Conservation (phyloP, 495 filamentous ascomycete species). For the Cercophora newfieldiana region DNA sequence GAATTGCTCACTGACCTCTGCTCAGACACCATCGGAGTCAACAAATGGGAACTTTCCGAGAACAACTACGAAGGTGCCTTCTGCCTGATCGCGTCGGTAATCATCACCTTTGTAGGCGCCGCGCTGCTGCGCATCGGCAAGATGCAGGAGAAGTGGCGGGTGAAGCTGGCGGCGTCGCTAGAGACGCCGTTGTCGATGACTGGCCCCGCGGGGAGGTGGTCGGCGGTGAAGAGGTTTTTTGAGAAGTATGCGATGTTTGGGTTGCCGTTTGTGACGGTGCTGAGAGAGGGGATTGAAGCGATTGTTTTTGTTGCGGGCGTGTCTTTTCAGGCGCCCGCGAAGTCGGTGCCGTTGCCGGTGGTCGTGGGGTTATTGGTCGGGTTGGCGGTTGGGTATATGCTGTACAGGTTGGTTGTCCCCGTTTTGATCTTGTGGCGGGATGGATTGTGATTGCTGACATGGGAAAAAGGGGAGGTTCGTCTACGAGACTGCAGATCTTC, state of each 20-base stretch:
- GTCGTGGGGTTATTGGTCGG: constrained; percentile 67
- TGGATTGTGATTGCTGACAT: neutral
- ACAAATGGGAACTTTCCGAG: constrained; percentile 66
- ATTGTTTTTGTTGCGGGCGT: constrained; percentile 83
- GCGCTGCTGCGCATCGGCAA: constrained; percentile 80
- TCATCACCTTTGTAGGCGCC: constrained; percentile 78
- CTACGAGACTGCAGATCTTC: constrained; percentile 72
- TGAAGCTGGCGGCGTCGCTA: constrained; percentile 70
- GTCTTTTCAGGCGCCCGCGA: constrained; percentile 69
- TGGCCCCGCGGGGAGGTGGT: constrained; percentile 14
- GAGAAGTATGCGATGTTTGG: constrained; percentile 83
- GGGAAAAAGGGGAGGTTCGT: constrained; percentile 45
- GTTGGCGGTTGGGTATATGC: constrained; percentile 61
- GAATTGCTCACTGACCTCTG: no score
- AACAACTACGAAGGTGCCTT: constrained; percentile 80
- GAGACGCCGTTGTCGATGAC: constrained; percentile 51
- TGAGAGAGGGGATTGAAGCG: constrained; percentile 79
- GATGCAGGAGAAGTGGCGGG: constrained; percentile 80
- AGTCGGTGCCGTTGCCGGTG: constrained; percentile 72
- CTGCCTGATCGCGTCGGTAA: constrained; percentile 65
- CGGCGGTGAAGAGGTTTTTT: constrained; percentile 60
- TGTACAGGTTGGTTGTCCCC: constrained; percentile 67
- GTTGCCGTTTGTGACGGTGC: constrained; percentile 79
- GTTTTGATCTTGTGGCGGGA: neutral
- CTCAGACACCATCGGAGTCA: constrained; percentile 63